Conservation (phyloP, 768 basidiomycete species). For the Leccinum subgranulosum region DNA sequence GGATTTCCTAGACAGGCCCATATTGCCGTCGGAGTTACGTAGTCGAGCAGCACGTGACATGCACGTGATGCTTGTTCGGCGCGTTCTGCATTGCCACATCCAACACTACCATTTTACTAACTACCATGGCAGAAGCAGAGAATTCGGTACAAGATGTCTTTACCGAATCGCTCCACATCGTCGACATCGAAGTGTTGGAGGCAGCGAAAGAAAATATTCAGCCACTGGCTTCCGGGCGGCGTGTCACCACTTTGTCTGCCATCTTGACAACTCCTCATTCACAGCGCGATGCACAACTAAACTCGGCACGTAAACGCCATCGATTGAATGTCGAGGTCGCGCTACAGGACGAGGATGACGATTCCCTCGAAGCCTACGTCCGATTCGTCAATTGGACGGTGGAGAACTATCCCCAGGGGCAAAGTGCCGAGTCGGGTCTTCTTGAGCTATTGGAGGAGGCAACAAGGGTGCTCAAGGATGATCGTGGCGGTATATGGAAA, state of each 20-base stretch:
- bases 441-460: conserved; percentile 91
- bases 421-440: conserved; percentile 85
- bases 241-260: conserved; percentile 73
- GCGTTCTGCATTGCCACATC: conserved; percentile 5
- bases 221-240: conserved; percentile 73
- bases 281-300: conserved; percentile 67
- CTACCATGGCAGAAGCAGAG: conserved; percentile 18
- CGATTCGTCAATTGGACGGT: conserved; percentile 88
- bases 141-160: conserved; percentile 42
- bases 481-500: conserved; percentile 70
- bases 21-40: neutral
- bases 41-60: conserved; percentile 5
- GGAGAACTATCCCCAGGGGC: conserved; percentile 93
- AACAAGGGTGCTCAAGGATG: conserved; percentile 77
- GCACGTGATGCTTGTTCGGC: conserved; percentile 20
- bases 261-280: conserved; percentile 75
- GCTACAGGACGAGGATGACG: conserved; percentile 71
- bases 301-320: conserved; percentile 60
- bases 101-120: neutral
- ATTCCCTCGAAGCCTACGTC: conserved; percentile 83
- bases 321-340: conserved; percentile 72
- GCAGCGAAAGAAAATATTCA: conserved; percentile 87
- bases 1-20: too few relatives aligned
- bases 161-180: conserved; percentile 45
- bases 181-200: conserved; percentile 79